Evolutionary conservation across 2,329 filamentous ascomycete species (phyloP).

Genomic region (Phialophora verrucosa): DNA sequence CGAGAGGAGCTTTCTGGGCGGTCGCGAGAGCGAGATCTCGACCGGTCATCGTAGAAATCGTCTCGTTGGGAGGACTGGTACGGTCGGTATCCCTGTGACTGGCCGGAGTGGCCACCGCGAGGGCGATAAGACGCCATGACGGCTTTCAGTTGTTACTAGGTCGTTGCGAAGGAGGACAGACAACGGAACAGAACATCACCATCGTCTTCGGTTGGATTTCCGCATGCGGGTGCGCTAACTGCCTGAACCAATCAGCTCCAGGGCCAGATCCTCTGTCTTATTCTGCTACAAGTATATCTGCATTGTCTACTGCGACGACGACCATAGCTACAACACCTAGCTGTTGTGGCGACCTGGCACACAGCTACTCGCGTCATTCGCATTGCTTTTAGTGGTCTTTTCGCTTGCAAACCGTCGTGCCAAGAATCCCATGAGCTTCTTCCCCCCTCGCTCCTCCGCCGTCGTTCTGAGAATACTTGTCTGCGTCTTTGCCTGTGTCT

Average conservation of each 20-base stretch:
- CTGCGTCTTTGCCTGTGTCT: slow-evolving; percentile 13
- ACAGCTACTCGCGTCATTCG: background rate
- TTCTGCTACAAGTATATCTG: no score
- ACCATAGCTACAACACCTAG: background rate
- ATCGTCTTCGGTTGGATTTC: background rate
- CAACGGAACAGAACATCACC: background rate
- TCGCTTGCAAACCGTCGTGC: slow-evolving; percentile 27
- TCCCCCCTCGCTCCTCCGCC: slow-evolving; percentile 31
- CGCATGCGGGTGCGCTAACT: background rate
- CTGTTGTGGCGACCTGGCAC: background rate
- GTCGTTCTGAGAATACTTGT: slow-evolving; percentile 26
- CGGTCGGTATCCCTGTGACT: slow-evolving; percentile 31
- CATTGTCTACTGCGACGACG: background rate
- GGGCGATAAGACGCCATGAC: slow-evolving; percentile 37
- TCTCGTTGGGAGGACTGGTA: slow-evolving; percentile 45
- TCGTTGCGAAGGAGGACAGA: background rate
- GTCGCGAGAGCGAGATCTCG: slow-evolving; percentile 49
- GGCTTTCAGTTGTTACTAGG: background rate
- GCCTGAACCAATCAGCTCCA: background rate
- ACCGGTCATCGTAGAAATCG: slow-evolving; percentile 55
- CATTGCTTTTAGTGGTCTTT: slow-evolving; percentile 5
- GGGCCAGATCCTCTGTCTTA: background rate
- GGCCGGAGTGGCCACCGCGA: slow-evolving; percentile 26
- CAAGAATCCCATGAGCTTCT: slow-evolving; percentile 34
- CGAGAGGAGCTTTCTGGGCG: slow-evolving; percentile 47